Conservation (phyloP, 1,284 basidiomycete species). For the Moesziomyces parantarcticus region DNA sequence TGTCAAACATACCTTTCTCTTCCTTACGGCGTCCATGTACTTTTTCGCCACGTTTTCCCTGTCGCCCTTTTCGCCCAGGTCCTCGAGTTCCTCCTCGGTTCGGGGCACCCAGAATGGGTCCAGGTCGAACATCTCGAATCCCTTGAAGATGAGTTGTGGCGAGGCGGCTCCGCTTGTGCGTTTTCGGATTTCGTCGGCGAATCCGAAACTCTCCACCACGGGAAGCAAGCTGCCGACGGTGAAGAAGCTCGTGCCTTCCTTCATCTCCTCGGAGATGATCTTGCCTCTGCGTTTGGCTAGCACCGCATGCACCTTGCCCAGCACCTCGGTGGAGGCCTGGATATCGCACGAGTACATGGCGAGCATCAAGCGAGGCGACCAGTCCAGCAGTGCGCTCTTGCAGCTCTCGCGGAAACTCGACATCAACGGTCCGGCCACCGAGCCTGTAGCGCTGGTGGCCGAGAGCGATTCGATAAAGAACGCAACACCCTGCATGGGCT, state of each 20-base stretch:
- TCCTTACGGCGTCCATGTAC: conserved; percentile 90
- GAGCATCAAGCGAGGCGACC: conserved; percentile 95
- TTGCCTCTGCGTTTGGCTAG: conserved; percentile 88
- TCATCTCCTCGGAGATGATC: conserved; percentile 97
- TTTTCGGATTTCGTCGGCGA: conserved; percentile 96
- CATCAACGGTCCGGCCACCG: conserved; percentile 88
- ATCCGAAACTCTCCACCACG: conserved; percentile 96
- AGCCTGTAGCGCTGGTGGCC: conserved; percentile 70
- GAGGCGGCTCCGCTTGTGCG: conserved; percentile 95
- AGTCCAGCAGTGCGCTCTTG: conserved; percentile 87
- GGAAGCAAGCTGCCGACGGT: conserved; percentile 90
- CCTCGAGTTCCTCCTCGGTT: conserved; percentile 96
- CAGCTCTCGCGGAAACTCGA: conserved; percentile 89
- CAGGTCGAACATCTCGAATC: conserved; percentile 70
- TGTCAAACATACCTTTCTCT: conserved; percentile 50
- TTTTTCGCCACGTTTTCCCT: conserved; percentile 90
- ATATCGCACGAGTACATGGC: conserved; percentile 99
- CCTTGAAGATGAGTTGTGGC: conserved; percentile 95
- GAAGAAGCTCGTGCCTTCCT: conserved; percentile 95
- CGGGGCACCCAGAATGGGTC: conserved; percentile 99
- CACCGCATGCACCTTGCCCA: conserved; percentile 97
- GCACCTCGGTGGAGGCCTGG: conserved; percentile 94
- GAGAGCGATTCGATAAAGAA: conserved; percentile 84
- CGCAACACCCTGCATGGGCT: conserved; percentile 92
- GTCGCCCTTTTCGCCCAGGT: conserved; percentile 95